Percentiles rank a stretch among this genome's conserved stretches.
Evolutionary conservation across 2,329 filamentous ascomycete species (phyloP).

Genomic region (Curvularia eragrostidis): DNA sequence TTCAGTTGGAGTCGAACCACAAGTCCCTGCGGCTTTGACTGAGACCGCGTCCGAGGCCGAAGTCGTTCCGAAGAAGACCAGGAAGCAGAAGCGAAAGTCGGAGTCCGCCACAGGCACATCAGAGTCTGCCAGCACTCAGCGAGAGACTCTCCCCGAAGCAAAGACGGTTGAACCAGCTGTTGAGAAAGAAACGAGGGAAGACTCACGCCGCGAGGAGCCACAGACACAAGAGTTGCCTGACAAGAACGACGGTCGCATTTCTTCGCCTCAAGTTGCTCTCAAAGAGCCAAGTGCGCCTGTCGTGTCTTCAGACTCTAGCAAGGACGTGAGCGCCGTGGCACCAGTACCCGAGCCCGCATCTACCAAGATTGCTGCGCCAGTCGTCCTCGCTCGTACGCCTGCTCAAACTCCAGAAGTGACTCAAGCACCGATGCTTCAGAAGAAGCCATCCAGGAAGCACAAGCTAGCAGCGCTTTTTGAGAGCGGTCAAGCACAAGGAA

Average conservation of each 20-base stretch:
- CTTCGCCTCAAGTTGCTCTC: background rate
- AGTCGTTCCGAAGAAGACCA: slow-evolving; percentile 19
- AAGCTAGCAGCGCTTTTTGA: slow-evolving; percentile 45
- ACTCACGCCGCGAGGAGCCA: background rate
- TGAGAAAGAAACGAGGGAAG: background rate
- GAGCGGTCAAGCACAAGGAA: slow-evolving; percentile 27
- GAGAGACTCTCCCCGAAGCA: background rate
- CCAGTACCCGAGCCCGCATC: slow-evolving; percentile 5
- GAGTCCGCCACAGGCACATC: slow-evolving; percentile 16
- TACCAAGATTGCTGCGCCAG: background rate
- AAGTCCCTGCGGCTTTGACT: background rate
- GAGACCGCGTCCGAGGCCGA: slow-evolving; percentile 11
- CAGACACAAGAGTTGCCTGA: background rate
- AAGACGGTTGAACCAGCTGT: background rate
- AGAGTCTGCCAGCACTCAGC: background rate
- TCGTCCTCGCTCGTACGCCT: slow-evolving; percentile 4
- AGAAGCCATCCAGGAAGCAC: slow-evolving; percentile 50
- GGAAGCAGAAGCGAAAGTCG: slow-evolving; percentile 28
- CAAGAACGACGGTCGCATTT: slow-evolving; percentile 6
- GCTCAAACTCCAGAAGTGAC: slow-evolving; percentile 20
- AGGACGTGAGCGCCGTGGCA: slow-evolving; percentile 13
- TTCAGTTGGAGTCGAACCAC: background rate
- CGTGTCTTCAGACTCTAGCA: background rate
- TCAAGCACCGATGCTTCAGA: slow-evolving; percentile 34
- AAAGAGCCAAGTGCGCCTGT: background rate